A percentile compares a stretch with the other conserved stretches of the same genome.
These are phyloP conservation scores for Serendipita vermifera DNA, from an alignment of 768 basidiomycete genomes.

Conservation along the genomic window DNA sequence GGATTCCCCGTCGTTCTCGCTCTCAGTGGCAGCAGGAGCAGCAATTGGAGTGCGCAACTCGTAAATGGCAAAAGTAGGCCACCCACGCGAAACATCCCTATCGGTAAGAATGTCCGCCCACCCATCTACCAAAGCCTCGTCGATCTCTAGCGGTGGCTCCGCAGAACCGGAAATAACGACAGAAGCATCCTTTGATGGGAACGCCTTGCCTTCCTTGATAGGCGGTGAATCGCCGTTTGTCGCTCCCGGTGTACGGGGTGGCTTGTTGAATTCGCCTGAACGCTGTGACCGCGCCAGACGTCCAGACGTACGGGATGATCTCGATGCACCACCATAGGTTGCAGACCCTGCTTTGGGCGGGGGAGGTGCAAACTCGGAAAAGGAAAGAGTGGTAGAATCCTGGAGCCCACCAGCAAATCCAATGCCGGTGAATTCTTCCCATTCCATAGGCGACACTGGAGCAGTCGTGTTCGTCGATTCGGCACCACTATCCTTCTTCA, in stretches of 20 bases:
- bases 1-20: neutral
- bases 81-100: neutral
- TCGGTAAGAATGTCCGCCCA: neutral
- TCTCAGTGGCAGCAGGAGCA: neutral
- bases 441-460: neutral
- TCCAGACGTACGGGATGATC: neutral
- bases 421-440: neutral
- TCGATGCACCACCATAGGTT: neutral
- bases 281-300: neutral
- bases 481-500: neutral
- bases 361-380: conserved; percentile 2
- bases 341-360: neutral
- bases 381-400: neutral
- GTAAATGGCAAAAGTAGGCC: neutral
- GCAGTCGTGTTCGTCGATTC: neutral
- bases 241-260: neutral
- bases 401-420: neutral
- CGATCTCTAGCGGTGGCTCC: neutral
- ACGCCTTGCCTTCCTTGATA: too few species aligned
- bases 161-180: neutral
- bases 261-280: neutral
- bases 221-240: neutral
- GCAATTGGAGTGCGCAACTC: neutral
- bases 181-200: neutral
- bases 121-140: neutral